Evolutionary conservation across 23 red algal genomes (phyloP).

Genomic region (Gracilariopsis chorda): DNA sequence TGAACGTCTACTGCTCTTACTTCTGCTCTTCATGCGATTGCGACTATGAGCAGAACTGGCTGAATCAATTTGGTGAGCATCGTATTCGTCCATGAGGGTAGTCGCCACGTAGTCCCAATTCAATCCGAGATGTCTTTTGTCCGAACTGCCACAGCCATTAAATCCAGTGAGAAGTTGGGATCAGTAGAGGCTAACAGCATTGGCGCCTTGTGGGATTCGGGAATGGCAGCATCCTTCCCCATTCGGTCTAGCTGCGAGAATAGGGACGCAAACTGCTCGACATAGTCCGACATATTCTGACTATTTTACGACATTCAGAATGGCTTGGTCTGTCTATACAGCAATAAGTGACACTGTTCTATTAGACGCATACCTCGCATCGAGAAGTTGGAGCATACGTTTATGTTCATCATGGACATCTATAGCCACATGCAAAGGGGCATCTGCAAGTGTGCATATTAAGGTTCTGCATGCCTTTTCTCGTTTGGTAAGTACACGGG

Average conservation of each 20-base stretch:
- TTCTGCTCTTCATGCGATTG: too few species aligned
- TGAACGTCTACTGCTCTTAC: neutral
- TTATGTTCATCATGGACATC: neutral
- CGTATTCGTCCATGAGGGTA: neutral
- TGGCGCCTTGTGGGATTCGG: neutral
- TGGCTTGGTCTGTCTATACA: neutral
- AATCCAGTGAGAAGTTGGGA: neutral
- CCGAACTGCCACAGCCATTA: neutral
- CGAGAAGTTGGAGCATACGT: neutral
- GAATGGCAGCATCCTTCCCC: conserved; percentile 12
- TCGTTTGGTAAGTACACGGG: too few species aligned
- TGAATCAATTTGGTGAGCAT: neutral
- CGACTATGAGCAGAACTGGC: too few species aligned
- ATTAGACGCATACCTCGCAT: neutral
- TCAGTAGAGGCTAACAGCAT: neutral
- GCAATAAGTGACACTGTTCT: neutral
- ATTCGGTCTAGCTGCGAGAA: neutral
- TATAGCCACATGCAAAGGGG: neutral
- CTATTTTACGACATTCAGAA: conserved; percentile 2
- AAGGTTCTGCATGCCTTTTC: neutral
- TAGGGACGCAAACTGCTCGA: neutral
- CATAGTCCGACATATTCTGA: neutral
- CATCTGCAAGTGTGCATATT: neutral
- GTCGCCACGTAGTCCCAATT: neutral
- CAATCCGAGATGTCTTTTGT: neutral